Conservation (phyloP, 1,139 yeast genomes). For the Groenewaldozyma sp. region DNA sequence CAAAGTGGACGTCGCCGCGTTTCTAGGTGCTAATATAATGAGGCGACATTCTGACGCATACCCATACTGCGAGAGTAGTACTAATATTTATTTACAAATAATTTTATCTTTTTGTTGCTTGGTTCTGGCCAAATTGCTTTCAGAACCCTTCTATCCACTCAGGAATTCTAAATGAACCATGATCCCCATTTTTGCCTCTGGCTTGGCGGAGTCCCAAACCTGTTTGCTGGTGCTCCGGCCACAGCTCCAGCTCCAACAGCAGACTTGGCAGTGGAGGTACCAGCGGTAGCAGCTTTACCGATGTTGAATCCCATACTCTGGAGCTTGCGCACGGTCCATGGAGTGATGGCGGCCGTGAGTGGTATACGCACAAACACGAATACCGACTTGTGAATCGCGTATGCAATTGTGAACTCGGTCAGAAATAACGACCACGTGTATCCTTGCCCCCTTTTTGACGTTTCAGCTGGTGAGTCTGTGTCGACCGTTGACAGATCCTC, state of each 20-base stretch:
- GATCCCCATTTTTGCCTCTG: constrained; percentile 51
- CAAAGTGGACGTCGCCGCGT: no score
- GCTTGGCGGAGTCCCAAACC: constrained; percentile 47
- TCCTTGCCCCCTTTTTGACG: constrained; percentile 9
- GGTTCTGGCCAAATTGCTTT: no score
- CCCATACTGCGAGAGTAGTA: no score
- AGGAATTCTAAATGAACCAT: constrained; percentile 51
- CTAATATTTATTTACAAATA: no score
- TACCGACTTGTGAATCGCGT: constrained; percentile 84
- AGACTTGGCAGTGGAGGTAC: constrained; percentile 25
- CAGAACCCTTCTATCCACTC: no score
- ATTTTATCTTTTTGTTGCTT: no score
- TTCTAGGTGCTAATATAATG: no score
- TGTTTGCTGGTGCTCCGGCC: constrained; percentile 20
- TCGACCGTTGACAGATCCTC: constrained; percentile 22
- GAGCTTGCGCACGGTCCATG: constrained; percentile 56
- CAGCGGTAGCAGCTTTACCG: constrained; percentile 38
- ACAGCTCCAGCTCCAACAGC: constrained; percentile 33
- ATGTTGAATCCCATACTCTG: constrained; percentile 75
- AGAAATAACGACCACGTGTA: constrained; percentile 34
- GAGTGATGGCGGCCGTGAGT: constrained; percentile 86
- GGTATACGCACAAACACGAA: constrained; percentile 73
- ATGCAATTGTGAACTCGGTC: constrained; percentile 82
- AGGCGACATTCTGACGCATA: no score
- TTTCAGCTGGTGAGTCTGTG: constrained; percentile 13